Evolutionary conservation across 2,329 filamentous ascomycete species (phyloP).

Genomic region (Trichophyton mentagrophytes): DNA sequence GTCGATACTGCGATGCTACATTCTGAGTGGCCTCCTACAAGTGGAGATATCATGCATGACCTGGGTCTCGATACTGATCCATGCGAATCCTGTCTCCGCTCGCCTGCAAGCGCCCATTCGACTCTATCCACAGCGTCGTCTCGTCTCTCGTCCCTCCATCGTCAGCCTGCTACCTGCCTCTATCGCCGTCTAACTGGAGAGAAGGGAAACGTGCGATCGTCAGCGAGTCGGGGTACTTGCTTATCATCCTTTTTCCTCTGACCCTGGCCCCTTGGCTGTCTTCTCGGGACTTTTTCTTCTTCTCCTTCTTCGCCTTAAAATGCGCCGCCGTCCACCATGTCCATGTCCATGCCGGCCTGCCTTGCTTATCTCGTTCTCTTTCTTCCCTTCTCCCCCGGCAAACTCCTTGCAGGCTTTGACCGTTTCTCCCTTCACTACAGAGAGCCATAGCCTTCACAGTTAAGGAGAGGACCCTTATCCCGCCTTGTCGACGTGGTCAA

Average conservation of each 20-base stretch:
- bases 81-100: conserved; percentile 3
- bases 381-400: not conserved
- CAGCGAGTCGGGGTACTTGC: not conserved
- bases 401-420: not conserved
- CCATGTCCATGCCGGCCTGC: too few relatives aligned
- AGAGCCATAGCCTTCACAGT: not conserved
- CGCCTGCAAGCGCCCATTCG: conserved; percentile 1
- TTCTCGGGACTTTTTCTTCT: not conserved
- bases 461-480: not conserved
- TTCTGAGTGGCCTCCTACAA: not conserved
- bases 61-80: not conserved
- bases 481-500: not conserved
- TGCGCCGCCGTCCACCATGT: not conserved
- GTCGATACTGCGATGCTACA: not conserved
- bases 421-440: not conserved
- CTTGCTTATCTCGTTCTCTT: not conserved
- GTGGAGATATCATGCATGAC: conserved; percentile 1
- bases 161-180: not conserved
- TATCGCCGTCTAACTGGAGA: not conserved
- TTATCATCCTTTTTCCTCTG: not conserved
- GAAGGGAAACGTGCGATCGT: not conserved
- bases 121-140: not conserved
- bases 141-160: not conserved
- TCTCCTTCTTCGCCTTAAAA: not conserved
- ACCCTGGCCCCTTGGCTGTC: not conserved